A percentile compares a stretch with the other conserved stretches of the same genome.
These are phyloP conservation scores for Alternaria brassicae DNA, from an alignment of 2,329 filamentous ascomycete species.

Conservation along the genomic window DNA sequence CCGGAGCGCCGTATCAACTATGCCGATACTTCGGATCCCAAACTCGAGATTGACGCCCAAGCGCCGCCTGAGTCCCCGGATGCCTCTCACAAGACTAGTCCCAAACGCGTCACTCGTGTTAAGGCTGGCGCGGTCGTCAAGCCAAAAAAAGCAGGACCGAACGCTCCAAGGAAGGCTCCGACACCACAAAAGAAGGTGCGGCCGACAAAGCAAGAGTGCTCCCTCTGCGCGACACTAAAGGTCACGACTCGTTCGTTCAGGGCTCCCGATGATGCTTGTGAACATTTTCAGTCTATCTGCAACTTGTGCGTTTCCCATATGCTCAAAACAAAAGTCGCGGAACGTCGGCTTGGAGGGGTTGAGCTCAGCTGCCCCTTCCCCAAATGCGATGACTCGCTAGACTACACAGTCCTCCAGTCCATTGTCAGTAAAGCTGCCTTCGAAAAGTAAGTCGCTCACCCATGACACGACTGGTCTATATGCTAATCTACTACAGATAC, in stretches of 20 bases:
- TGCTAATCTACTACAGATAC: slow-evolving; percentile 23
- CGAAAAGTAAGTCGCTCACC: slow-evolving; percentile 19
- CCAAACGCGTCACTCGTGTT: slow-evolving; percentile 3
- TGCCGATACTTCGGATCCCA: neutral
- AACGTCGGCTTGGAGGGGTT: slow-evolving; percentile 22
- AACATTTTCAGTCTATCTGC: slow-evolving; percentile 32
- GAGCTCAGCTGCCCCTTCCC: slow-evolving; percentile 24
- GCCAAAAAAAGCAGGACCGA: slow-evolving; percentile 3
- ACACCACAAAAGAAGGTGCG: slow-evolving; percentile 14
- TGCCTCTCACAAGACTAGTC: neutral
- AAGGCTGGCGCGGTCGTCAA: slow-evolving; percentile 6
- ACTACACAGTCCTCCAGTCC: slow-evolving; percentile 15
- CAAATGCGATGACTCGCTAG: slow-evolving; percentile 20
- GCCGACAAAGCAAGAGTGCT: slow-evolving; percentile 25
- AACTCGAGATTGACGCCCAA: neutral
- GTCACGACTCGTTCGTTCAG: slow-evolving; percentile 20
- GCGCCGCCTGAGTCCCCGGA: neutral
- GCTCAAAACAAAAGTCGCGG: slow-evolving; percentile 25
- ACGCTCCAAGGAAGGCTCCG: neutral
- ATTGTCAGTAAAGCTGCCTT: slow-evolving; percentile 18
- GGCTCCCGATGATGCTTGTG: slow-evolving; percentile 13
- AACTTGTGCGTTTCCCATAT: slow-evolving; percentile 27
- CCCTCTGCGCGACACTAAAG: slow-evolving; percentile 25
- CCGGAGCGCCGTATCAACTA: slow-evolving; percentile 15
- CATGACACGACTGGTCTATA: neutral